Evolutionary conservation across 2,329 filamentous ascomycete species (phyloP).

Genomic region (Rasamsonia emersonii): DNA sequence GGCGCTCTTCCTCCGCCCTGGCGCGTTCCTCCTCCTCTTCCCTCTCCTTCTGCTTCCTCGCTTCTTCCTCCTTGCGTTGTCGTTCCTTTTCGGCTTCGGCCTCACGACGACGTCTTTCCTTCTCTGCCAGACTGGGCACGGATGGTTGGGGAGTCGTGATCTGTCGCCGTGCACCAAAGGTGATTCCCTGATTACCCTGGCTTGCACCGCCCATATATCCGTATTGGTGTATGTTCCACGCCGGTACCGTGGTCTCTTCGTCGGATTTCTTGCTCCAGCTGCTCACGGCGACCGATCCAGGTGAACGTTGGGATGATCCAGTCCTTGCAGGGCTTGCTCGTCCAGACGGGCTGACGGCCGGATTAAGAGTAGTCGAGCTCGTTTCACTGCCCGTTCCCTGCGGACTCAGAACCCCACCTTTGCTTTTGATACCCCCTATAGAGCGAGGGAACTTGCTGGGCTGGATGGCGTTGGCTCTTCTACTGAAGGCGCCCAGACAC

Average conservation of each 20-base stretch:
- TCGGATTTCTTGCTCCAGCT: constrained; percentile 86
- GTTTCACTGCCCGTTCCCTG: constrained; percentile 53
- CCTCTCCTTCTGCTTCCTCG: constrained; percentile 37
- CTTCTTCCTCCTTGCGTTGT: constrained; percentile 41
- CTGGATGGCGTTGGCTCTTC: constrained; percentile 67
- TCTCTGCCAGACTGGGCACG: constrained; percentile 76
- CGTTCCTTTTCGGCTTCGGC: constrained; percentile 48
- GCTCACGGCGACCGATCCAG: constrained; percentile 53
- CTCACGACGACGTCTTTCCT: constrained; percentile 60
- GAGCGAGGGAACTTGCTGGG: constrained; percentile 64
- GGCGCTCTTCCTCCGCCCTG: constrained; percentile 37
- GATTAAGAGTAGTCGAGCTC: constrained; percentile 34
- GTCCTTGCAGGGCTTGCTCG: constrained; percentile 54
- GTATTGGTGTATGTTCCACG: constrained; percentile 98
- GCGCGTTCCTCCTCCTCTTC: constrained; percentile 42
- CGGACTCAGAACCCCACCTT: constrained; percentile 53
- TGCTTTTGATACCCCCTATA: constrained; percentile 62
- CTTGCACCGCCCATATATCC: constrained; percentile 97
- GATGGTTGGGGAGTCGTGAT: constrained; percentile 75
- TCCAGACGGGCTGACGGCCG: constrained; percentile 34
- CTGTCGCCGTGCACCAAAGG: constrained; percentile 83
- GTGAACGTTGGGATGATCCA: constrained; percentile 20
- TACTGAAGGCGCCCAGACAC: constrained; percentile 84
- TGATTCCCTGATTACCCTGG: constrained; percentile 88
- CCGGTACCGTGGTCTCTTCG: constrained; percentile 71